These are phyloP conservation scores for Chlamydomonas urium DNA, from an alignment of 139 green algal species.

Conservation along the genomic window DNA sequence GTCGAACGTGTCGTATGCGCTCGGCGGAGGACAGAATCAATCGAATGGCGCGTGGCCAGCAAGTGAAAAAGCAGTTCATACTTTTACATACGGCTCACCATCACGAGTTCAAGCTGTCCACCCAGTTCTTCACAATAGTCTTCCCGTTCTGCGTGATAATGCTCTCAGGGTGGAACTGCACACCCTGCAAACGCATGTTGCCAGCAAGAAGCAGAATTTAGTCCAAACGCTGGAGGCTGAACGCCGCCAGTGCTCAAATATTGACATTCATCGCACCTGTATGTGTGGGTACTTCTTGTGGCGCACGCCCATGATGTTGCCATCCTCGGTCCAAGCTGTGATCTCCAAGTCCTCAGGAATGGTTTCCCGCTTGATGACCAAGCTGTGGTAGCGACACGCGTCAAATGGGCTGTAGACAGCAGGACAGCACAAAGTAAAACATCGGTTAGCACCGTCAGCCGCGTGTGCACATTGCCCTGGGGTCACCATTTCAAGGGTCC, in stretches of 20 bases:
- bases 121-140: conserved; percentile 85
- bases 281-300: conserved; percentile 78
- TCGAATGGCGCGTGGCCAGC: no score
- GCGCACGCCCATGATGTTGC: conserved; percentile 93
- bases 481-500: no score
- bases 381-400: conserved; percentile 84
- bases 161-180: conserved; percentile 98
- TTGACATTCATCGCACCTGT: conserved; percentile 36
- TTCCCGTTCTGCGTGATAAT: conserved; percentile 91
- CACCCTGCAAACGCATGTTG: conserved; percentile 50
- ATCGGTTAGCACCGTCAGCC: no score
- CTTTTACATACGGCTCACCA: no score
- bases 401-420: conserved; percentile 68
- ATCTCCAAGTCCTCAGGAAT: conserved; percentile 87
- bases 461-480: no score
- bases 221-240: not conserved
- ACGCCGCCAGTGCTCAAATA: no score
- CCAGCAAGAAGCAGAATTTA: not conserved
- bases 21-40: no score
- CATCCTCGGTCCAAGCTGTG: conserved; percentile 96
- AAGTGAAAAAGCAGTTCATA: no score
- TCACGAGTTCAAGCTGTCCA: conserved; percentile 36
- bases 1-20: no score
- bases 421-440: conserved; percentile 1
- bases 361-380: conserved; percentile 89